phyloP scores from a whole-genome alignment of 2,329 filamentous ascomycete genomes.

The Dryadomyces sulphureus region DNA sequence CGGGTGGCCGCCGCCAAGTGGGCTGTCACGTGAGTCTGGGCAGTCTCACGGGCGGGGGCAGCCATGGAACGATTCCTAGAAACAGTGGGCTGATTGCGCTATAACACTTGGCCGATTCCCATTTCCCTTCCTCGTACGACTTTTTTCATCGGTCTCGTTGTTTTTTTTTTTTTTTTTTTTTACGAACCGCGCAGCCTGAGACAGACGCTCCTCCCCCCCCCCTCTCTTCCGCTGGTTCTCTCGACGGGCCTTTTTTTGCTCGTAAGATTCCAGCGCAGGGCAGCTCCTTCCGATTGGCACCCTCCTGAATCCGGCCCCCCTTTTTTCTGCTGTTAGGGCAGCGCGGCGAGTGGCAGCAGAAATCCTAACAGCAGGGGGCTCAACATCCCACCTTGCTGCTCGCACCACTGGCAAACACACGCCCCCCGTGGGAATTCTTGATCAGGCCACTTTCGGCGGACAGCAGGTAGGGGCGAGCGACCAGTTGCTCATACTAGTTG shows the following conservation, averaged over 20 bases:
- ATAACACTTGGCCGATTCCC: conserved; percentile 5
- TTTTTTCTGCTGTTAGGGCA: neutral
- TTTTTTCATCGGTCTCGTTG: conserved; percentile 3
- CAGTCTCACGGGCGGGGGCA: neutral
- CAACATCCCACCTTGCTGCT: neutral
- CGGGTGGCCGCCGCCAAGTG: neutral
- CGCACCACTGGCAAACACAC: neutral
- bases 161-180: too few relatives aligned
- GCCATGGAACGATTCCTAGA: conserved; percentile 11
- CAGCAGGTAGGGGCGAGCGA: neutral
- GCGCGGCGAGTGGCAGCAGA: neutral
- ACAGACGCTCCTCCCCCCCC: neutral
- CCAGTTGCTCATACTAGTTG: neutral
- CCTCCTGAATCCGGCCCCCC: neutral
- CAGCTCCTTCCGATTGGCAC: neutral
- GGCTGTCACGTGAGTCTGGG: neutral
- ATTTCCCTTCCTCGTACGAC: conserved; percentile 7
- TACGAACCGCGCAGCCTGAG: too few relatives aligned
- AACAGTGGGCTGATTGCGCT: conserved; percentile 11
- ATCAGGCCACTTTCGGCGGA: conserved; percentile 1
- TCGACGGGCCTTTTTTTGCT: neutral
- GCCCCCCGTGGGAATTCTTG: neutral
- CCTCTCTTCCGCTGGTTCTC: neutral
- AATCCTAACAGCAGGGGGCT: neutral
- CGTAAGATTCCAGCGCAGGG: neutral